These are phyloP conservation scores for Chaetoceros muelleri DNA, from an alignment of 108 stramenopile species.

Conservation along the genomic window DNA sequence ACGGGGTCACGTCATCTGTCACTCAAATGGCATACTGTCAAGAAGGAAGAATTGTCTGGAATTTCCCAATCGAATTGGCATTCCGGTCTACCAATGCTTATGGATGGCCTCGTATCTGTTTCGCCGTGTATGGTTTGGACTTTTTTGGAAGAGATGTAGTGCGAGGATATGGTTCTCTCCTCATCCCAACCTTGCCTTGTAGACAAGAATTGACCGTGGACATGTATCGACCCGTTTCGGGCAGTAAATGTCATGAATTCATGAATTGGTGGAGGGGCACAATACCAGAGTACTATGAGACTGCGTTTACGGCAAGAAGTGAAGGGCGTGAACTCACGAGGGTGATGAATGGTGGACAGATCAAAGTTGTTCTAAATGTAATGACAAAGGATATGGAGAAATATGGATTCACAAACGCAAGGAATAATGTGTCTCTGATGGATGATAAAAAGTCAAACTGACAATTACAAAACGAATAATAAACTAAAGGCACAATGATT, in stretches of 20 bases:
- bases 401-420: slow-evolving; percentile 33
- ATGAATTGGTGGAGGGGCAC: slow-evolving; percentile 57
- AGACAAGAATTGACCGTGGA: slow-evolving; percentile 32
- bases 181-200: slow-evolving; percentile 57
- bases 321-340: slow-evolving; percentile 41
- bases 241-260: slow-evolving; percentile 29
- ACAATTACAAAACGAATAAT: too few species aligned
- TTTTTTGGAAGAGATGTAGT: slow-evolving; percentile 64
- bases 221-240: slow-evolving; percentile 52
- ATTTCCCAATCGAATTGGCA: slow-evolving; percentile 76
- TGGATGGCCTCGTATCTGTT: slow-evolving; percentile 81
- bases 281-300: slow-evolving; percentile 56
- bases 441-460: too few species aligned
- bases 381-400: slow-evolving; percentile 39
- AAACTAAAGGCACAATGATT: too few species aligned
- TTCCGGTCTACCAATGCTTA: slow-evolving; percentile 71
- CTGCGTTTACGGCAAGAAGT: slow-evolving; percentile 34
- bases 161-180: slow-evolving; percentile 63
- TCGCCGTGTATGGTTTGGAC: slow-evolving; percentile 67
- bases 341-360: slow-evolving; percentile 24
- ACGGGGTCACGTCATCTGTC: slow-evolving; percentile 44
- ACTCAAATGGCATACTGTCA: slow-evolving; percentile 24
- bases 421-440: too few species aligned
- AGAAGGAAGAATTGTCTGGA: slow-evolving; percentile 57
- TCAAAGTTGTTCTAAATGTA: slow-evolving; percentile 41